Conservation (phyloP, 768 basidiomycete genomes). For the Agrocybe praecox region DNA sequence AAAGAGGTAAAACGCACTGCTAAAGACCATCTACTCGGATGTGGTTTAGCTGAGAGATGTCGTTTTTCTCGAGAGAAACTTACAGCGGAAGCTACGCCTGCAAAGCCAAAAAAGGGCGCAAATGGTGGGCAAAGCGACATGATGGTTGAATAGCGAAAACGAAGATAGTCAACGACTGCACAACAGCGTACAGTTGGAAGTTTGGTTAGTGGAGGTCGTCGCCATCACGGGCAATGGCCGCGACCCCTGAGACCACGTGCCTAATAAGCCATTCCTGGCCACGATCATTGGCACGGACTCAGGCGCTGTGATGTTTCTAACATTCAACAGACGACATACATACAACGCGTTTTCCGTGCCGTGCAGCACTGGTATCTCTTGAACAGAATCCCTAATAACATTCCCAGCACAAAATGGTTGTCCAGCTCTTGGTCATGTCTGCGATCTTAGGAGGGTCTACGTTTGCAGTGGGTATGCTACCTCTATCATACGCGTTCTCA, state of each 20-base stretch:
- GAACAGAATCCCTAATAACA: not conserved
- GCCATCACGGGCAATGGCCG: not conserved
- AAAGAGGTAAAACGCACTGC: conserved; percentile 62
- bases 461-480: conserved; percentile 73
- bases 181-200: too few species aligned
- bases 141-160: conserved; percentile 15
- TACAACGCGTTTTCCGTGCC: not conserved
- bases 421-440: conserved; percentile 57
- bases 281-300: not conserved
- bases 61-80: conserved; percentile 30
- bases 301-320: not conserved
- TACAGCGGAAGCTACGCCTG: conserved; percentile 92
- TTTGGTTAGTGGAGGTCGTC: not conserved
- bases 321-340: not conserved
- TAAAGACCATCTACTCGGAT: conserved; percentile 82
- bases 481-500: conserved; percentile 73
- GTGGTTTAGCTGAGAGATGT: not conserved
- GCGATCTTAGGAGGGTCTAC: conserved; percentile 60
- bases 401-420: conserved; percentile 28
- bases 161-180: conserved; percentile 2
- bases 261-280: not conserved
- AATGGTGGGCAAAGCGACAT: conserved; percentile 87
- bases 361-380: not conserved
- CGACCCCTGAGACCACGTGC: not conserved
- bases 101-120: conserved; percentile 98